Conservation (phyloP, 2,329 filamentous ascomycete genomes). For the Ilyonectria robusta region DNA sequence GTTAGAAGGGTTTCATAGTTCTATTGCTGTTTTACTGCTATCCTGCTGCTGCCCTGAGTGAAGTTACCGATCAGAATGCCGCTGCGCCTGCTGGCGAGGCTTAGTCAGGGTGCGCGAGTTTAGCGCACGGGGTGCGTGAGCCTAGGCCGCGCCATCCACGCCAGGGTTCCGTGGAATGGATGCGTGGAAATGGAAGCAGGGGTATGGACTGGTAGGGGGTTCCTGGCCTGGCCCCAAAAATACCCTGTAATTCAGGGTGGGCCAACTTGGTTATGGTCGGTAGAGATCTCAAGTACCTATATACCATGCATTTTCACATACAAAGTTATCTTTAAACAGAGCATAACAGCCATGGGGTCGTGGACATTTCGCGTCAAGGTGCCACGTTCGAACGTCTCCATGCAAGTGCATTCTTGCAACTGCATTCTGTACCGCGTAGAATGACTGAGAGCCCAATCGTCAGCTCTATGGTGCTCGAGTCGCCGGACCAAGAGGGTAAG, state of each 20-base stretch:
- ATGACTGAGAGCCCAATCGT: background rate
- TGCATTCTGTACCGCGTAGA: background rate
- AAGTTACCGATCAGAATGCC: too few relatives aligned
- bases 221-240: background rate
- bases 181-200: too few relatives aligned
- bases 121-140: too few relatives aligned
- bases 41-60: too few relatives aligned
- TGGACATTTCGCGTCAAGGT: background rate
- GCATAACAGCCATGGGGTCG: background rate
- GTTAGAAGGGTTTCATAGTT: too few relatives aligned
- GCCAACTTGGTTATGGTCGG: background rate
- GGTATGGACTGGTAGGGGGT: too few relatives aligned
- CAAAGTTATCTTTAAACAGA: background rate
- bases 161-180: background rate
- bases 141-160: background rate
- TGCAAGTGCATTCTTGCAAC: background rate
- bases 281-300: background rate
- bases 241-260: background rate
- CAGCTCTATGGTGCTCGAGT: background rate
- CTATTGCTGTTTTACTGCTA: too few relatives aligned
- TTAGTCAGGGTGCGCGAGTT: too few relatives aligned
- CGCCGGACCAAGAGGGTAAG: too few relatives aligned
- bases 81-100: too few relatives aligned
- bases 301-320: background rate
- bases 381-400: background rate